Conservation (phyloP, 2,329 filamentous ascomycete species). For the Orbilia brochopaga region DNA sequence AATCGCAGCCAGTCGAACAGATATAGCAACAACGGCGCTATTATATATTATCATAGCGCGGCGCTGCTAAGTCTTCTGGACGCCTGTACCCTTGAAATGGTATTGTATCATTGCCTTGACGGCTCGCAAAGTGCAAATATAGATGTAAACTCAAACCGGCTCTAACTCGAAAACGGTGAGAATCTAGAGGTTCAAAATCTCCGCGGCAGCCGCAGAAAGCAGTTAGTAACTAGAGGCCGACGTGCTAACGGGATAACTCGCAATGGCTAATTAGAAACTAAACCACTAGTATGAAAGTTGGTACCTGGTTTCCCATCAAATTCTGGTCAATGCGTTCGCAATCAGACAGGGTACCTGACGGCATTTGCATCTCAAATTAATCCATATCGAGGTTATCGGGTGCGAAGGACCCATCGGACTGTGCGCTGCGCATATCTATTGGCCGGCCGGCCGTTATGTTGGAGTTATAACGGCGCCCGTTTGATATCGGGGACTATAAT, state of each 20-base stretch:
- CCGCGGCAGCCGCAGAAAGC: slow-evolving; percentile 20
- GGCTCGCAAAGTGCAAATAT: slow-evolving; percentile 3
- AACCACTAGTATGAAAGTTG: no score
- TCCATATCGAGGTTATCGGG: background rate
- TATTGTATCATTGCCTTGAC: no score
- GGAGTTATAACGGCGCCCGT: background rate
- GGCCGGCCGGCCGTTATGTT: background rate
- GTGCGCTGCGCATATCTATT: background rate
- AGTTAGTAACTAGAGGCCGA: background rate
- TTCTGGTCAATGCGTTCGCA: background rate
- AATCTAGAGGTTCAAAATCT: slow-evolving; percentile 21
- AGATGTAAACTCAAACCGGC: slow-evolving; percentile 13
- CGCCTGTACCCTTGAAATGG: background rate
- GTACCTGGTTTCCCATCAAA: background rate
- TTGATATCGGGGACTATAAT: background rate
- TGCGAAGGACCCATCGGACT: background rate
- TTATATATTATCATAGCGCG: slow-evolving; percentile 31
- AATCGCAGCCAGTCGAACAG: background rate
- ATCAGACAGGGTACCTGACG: background rate
- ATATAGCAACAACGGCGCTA: slow-evolving; percentile 12
- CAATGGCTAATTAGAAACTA: background rate
- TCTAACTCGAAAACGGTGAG: slow-evolving; percentile 8
- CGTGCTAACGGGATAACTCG: slow-evolving; percentile 2
- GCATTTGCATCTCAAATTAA: background rate
- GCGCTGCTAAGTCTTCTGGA: background rate